Evolutionary conservation across 1,284 basidiomycete genomes (phyloP).

Genomic region (Trametes pubescens): DNA sequence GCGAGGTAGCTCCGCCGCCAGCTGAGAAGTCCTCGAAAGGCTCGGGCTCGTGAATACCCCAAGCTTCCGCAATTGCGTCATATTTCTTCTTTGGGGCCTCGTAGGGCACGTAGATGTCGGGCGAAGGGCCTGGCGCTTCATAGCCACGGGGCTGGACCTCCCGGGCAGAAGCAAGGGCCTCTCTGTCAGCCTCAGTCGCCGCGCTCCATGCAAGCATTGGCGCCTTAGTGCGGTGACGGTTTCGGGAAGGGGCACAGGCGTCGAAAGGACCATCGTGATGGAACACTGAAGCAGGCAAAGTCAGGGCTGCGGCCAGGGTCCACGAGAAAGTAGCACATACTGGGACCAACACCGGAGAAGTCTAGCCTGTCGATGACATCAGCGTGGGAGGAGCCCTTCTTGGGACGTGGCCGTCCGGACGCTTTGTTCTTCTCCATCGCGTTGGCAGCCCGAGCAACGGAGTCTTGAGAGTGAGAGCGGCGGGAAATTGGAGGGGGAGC

Average conservation of each 20-base stretch:
- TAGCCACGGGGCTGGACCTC: conserved; percentile 45
- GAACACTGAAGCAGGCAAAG: conserved; percentile 63
- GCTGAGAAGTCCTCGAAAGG: conserved; percentile 88
- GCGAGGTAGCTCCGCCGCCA: conserved; percentile 60
- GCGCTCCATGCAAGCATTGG: conserved; percentile 82
- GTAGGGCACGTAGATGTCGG: conserved; percentile 58
- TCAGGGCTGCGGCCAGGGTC: conserved; percentile 2
- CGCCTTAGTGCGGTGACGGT: conserved; percentile 77
- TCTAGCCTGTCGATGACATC: conserved; percentile 74
- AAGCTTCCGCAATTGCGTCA: conserved; percentile 84
- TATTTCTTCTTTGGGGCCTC: conserved; percentile 78
- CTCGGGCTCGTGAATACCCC: conserved; percentile 89
- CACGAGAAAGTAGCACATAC: conserved; percentile 53
- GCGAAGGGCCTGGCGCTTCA: conserved; percentile 56
- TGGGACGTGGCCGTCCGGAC: conserved; percentile 44
- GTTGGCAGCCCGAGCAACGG: conserved; percentile 50
- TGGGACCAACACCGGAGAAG: conserved; percentile 75
- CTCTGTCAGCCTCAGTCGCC: conserved; percentile 52
- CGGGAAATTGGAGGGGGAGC: conserved; percentile 51
- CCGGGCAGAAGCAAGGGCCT: conserved; percentile 44
- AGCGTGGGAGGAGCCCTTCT: conserved; percentile 76
- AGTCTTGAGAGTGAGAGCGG: conserved; percentile 78
- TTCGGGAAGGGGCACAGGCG: conserved; percentile 86
- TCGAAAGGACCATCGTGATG: conserved; percentile 91
- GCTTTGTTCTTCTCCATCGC: conserved; percentile 64